These are phyloP conservation scores for Lichtheimia corymbifera DNA, from an alignment of 371 early-diverging fungal genomes.

Conservation along the genomic window DNA sequence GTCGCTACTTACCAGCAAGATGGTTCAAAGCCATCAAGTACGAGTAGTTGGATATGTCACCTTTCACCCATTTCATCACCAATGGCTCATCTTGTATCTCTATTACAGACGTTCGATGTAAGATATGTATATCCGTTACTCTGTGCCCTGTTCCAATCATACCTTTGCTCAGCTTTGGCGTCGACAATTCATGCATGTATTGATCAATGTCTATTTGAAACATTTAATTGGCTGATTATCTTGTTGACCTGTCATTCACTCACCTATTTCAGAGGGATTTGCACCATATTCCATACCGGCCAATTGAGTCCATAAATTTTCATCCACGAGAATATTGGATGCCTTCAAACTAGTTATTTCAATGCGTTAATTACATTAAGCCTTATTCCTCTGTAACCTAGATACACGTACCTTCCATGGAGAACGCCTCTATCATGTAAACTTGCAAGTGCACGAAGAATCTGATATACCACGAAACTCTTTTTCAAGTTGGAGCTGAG, in stretches of 20 bases:
- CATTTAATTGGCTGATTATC: background rate
- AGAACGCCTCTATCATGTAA: slow-evolving; percentile 58
- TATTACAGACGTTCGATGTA: slow-evolving; percentile 6
- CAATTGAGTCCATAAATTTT: slow-evolving; percentile 64
- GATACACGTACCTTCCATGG: slow-evolving; percentile 48
- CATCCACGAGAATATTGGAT: slow-evolving; percentile 67
- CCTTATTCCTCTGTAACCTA: background rate
- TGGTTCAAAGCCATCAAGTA: slow-evolving; percentile 85
- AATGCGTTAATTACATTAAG: background rate
- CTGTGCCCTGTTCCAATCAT: background rate
- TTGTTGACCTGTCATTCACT: background rate
- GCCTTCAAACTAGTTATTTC: slow-evolving; percentile 37
- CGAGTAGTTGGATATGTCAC: slow-evolving; percentile 79
- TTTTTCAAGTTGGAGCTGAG: slow-evolving; percentile 63
- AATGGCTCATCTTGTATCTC: slow-evolving; percentile 57
- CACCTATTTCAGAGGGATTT: slow-evolving; percentile 30
- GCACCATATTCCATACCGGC: slow-evolving; percentile 51
- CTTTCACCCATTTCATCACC: slow-evolving; percentile 70
- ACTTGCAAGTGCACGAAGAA: slow-evolving; percentile 52
- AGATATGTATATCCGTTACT: background rate
- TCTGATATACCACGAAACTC: slow-evolving; percentile 61
- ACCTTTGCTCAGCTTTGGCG: slow-evolving; percentile 27
- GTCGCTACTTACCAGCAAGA: slow-evolving; percentile 55
- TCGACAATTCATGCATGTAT: slow-evolving; percentile 21
- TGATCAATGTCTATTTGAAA: slow-evolving; percentile 20